Base-by-base conservation (phyloP, 352 stramenopile genomes). In the Peronospora farinosa region DNA sequence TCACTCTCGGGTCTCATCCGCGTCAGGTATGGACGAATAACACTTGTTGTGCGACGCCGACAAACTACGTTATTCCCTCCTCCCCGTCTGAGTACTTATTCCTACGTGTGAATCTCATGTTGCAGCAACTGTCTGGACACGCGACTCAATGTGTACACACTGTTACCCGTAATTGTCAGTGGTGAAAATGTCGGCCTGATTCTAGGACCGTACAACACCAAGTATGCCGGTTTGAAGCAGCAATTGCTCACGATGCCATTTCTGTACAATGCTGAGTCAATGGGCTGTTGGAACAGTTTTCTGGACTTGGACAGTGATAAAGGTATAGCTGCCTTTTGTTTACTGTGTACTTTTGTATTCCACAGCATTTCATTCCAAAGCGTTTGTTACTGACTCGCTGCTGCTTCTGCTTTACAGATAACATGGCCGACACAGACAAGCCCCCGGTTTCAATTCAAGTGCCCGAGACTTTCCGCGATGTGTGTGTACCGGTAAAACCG, bases 151-250 rank as follows among this genome's bases (percentile, higher is more conserved):
- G 64, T 95, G 17, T 98, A 97, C 67, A 96, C 93, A 7, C 76
- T 93, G 8, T 84, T 70, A 35, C 88, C 87, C 15, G 68, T 96
- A 33, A 84, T 98, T 55, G 76, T 98, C 41, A 92, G 89, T 9
- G 95, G 95, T 21, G 95, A 98, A 64, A 98, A 98, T 70, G 78
- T 96, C 1, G 90, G 79, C 19, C 95, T 96, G 51, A 78, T 96
- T 51, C 84, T 98, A 42, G 95, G 92, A 12, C 95, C 95, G 1
- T 98, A 97, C 84, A 98, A 98, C 64, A 88, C 88, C 41, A 96
- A 93, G 65, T 98, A 98, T 65, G 76, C 92, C 3, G 78, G 81
- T 8, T 75, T 98, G 15, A 76, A 72, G 31, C 80, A 96, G 38
- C 78, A 95, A 49, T 47, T 95, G 40, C 50, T 53, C 1, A 63